Evolutionary conservation across 2,329 filamentous ascomycete genomes (phyloP).

Genomic region (Zasmidium citrigriseum): DNA sequence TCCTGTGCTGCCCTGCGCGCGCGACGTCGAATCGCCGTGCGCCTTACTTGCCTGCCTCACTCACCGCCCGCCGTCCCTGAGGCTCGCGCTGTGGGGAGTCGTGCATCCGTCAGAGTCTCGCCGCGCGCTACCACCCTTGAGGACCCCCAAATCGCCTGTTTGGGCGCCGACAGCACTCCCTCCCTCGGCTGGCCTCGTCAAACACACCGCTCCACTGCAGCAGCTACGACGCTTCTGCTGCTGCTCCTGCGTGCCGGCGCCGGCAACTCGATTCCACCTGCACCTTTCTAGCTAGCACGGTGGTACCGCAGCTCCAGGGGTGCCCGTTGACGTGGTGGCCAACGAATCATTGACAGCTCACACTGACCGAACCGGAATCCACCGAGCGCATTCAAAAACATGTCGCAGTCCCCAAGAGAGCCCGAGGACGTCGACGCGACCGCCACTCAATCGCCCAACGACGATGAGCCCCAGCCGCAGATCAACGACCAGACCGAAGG

Average conservation of each 20-base stretch:
- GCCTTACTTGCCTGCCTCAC: not conserved
- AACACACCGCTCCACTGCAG: slow-evolving; percentile 25
- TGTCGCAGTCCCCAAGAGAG: slow-evolving; percentile 91
- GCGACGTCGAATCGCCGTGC: not conserved
- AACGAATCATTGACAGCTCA: slow-evolving; percentile 37
- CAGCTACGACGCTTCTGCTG: slow-evolving; percentile 17
- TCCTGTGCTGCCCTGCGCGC: not conserved
- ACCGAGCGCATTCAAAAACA: slow-evolving; percentile 61
- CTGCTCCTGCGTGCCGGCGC: slow-evolving; percentile 19
- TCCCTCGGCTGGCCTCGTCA: slow-evolving; percentile 15
- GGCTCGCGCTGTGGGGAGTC: not conserved
- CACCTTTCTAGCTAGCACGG: slow-evolving; percentile 21
- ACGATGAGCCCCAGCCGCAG: slow-evolving; percentile 85
- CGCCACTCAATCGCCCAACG: slow-evolving; percentile 78
- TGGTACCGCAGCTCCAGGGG: slow-evolving; percentile 27
- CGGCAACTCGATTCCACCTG: slow-evolving; percentile 27
- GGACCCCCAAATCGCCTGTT: slow-evolving; percentile 5
- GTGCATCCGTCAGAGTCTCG: not conserved
- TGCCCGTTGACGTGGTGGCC: slow-evolving; percentile 28
- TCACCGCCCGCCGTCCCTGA: slow-evolving; percentile 1
- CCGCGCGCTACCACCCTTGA: not conserved
- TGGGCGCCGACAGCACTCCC: slow-evolving; percentile 12
- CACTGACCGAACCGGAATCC: slow-evolving; percentile 22
- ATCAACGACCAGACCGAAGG: slow-evolving; percentile 70
- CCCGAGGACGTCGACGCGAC: slow-evolving; percentile 76